Percentiles rank a stretch among this genome's conserved stretches.
Evolutionary conservation across 1,139 yeast genomes (phyloP).

Genomic region (Yamadazyma trypodendri): DNA sequence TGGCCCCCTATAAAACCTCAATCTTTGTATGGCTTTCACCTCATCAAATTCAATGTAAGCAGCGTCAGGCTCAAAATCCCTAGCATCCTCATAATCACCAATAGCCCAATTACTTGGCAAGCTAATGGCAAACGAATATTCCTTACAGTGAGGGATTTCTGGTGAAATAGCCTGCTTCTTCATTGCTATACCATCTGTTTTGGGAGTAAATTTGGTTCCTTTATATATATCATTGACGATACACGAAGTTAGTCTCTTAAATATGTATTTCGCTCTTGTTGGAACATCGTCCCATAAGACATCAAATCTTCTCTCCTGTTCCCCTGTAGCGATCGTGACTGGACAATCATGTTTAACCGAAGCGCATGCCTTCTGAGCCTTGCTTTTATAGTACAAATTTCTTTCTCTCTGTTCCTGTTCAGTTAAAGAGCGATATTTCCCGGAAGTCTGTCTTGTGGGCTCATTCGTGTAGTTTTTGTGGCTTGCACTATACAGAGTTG

Average conservation of each 20-base stretch:
- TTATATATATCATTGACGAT: not conserved
- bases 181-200: not conserved
- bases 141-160: not conserved
- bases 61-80: not conserved
- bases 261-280: not conserved
- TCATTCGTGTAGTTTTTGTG: too few relatives aligned
- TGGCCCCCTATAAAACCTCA: slow-evolving; percentile 3
- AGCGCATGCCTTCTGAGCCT: not conserved
- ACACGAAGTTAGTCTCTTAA: not conserved
- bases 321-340: not conserved
- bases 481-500: too few relatives aligned
- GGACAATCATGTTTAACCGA: not conserved
- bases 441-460: too few relatives aligned
- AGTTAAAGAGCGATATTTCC: too few relatives aligned
- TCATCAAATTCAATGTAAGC: not conserved
- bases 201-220: slow-evolving; percentile 1
- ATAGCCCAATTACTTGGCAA: slow-evolving; percentile 2
- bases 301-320: not conserved
- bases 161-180: not conserved
- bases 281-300: not conserved
- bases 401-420: not conserved
- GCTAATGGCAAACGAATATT: not conserved
- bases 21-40: not conserved
- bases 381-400: not conserved
- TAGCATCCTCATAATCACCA: not conserved